Base-by-base conservation (phyloP, 2,329 filamentous ascomycete genomes). In the Raffaelea deltoideospora region DNA sequence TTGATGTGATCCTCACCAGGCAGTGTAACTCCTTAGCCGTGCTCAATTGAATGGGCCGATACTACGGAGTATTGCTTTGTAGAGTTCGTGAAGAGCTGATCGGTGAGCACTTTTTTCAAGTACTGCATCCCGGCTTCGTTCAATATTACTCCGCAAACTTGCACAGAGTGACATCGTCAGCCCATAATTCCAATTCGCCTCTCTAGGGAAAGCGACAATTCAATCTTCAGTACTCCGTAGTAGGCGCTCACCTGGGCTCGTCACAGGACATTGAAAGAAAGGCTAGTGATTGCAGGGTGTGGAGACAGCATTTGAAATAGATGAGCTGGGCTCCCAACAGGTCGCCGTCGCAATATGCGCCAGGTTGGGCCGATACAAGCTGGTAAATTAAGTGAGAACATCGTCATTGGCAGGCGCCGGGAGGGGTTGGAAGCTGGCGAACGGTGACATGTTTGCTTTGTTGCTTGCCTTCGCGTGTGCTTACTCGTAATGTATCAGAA, bases 311-410 rank as follows among this genome's bases (percentile, higher is more conserved):
- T 39, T 40, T 30, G 35, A 23, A 31, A 29, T 39, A 38, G 33
- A 40, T 40, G 37, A 34, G 30, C 22, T 29, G 18, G 24, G 26
- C 3, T 23, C 14, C n/a, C 13, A 32, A 29, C 35, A 10, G 34
- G 31, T 28, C 37, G 34, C 26, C 31, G 31, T 13, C 15, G 27
- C 30, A 34, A 32, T 26, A 29, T 33, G n/a, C 26, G 8, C 27
- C 22, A 34, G 37, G 35, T 37, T 41, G 37, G 41, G 39, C 33
- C 41, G 39, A 43, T 43, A 36, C 39, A 30, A 41, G 39, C 33
- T 41, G 37, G 37, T 31, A 43, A 38, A 40, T 38, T 39, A 39
- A 42, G 11, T 24, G 34, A 27, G 21, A 8, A 26, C 15, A 19
- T 30, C 21, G 40, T 29, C 23, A 36, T 26, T 36, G 22, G 17